phyloP scores from a whole-genome alignment of 179 eudicot species.

The Beta macrorhiza region DNA sequence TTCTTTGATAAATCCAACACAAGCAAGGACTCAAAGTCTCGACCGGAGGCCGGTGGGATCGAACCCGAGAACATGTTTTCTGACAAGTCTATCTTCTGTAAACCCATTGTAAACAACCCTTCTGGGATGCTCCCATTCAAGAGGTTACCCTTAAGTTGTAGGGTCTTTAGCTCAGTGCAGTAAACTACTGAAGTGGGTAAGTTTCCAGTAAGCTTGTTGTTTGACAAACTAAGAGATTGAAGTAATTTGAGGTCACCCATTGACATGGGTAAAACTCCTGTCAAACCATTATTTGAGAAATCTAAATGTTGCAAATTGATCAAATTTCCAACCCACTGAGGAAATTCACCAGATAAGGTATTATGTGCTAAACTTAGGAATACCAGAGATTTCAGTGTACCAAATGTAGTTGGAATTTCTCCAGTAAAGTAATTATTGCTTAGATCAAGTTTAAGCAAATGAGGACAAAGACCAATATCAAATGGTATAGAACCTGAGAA shows the following conservation, averaged over 20 bases:
- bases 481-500: conserved; percentile 66
- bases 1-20: conserved; percentile 73
- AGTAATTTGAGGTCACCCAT: conserved; percentile 58
- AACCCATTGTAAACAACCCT: conserved; percentile 56
- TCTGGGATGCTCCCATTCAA: conserved; percentile 68
- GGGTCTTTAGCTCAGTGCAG: conserved; percentile 44
- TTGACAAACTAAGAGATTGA: conserved; percentile 44
- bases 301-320: conserved; percentile 56
- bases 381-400: conserved; percentile 40
- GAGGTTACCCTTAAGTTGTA: conserved; percentile 49
- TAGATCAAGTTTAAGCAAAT: conserved; percentile 52
- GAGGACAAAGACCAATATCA: conserved; percentile 82
- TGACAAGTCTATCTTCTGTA: conserved; percentile 67
- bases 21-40: conserved; percentile 54
- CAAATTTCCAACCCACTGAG: conserved; percentile 57
- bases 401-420: conserved; percentile 51
- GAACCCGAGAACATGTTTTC: conserved; percentile 60
- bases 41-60: conserved; percentile 62
- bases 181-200: conserved; percentile 57
- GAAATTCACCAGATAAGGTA: conserved; percentile 60
- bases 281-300: conserved; percentile 57
- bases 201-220: conserved; percentile 56
- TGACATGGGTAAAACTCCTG: conserved; percentile 58
- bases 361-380: conserved; percentile 56
- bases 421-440: conserved; percentile 59